Evolutionary conservation across 1,284 basidiomycete genomes (phyloP), one percentile per base, ranked within the genome.

Genomic region (Cutaneotrichosporon mucoides): DNA sequence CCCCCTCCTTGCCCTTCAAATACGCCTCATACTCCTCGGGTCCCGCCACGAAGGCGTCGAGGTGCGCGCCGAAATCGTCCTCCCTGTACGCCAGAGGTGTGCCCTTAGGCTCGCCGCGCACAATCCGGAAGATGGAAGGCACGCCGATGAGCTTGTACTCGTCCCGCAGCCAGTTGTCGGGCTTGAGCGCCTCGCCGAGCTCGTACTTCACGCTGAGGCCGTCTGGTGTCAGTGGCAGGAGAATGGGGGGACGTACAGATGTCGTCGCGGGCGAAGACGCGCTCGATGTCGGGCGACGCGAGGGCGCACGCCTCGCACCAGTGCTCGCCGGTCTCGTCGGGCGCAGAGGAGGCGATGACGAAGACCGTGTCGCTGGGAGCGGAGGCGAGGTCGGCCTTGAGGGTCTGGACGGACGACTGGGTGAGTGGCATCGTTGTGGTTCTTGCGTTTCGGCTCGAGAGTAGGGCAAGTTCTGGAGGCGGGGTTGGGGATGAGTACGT

Each of bases 101-200:
- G 12, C 43, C 43, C n/a, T 7, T 7, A 13, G 9, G 48, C 48
- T 50, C 36, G 48, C 48, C 36, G 13, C 36, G 34, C 13, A 38
- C 48, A 13, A 50, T 9, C 34, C 48, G 48, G 36, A 12, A 50
- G 48, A 50, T 50, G 35, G 35, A 13, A 8, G 48, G 48, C 34
- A 50, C 36, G 50, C 50, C 50, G 15, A 45, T 10, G 43, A 45
- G 43, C 43, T 13, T 45, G n/a, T 45, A 45, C 43, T 45, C 43
- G 6, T 11, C n/a, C 43, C 43, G 43, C 9, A 45, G 43, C 43
- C 43, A 45, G n/a, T 45, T 45, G 43, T 45, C 43, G 12, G n/a
- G 43, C 6, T 13, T 11, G n/a, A 7, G 43, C n/a, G n/a, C 9
- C 16, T 45, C n/a, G n/a, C 16, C 16, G 9, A 15, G 10, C 9